Conservation (phyloP, 352 stramenopile species). For the Paralagenidium karlingii region DNA sequence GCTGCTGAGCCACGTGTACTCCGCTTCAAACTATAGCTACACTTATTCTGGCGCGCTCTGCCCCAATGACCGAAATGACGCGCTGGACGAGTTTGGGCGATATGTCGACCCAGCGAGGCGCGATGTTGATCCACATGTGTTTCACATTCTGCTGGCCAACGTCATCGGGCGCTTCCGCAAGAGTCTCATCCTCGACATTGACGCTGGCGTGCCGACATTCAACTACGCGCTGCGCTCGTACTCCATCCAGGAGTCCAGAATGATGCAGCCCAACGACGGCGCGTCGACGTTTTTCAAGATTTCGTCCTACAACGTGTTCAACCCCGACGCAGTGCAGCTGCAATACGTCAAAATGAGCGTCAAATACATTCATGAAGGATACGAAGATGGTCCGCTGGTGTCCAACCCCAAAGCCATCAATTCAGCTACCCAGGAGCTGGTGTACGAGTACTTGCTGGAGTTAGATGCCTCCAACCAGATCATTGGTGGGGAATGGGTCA, state of each 20-base stretch:
- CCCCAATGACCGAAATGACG: conserved; percentile 10
- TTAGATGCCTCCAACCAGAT: conserved; percentile 18
- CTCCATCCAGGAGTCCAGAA: conserved; percentile 14
- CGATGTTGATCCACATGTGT: conserved; percentile 34
- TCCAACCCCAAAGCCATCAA: conserved; percentile 11
- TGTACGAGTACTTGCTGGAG: conserved; percentile 31
- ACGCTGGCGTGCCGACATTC: conserved; percentile 21
- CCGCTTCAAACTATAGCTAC: conserved; percentile 27
- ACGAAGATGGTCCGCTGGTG: conserved; percentile 24
- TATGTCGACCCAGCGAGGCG: conserved; percentile 20
- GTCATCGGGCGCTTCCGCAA: conserved; percentile 20
- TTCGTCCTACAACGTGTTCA: conserved; percentile 38
- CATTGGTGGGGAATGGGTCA: conserved; percentile 28
- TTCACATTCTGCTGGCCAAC: conserved; percentile 33
- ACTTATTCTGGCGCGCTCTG: conserved; percentile 6
- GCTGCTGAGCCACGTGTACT: conserved; percentile 23
- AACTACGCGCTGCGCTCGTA: conserved; percentile 46
- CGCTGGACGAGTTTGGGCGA: conserved; percentile 28
- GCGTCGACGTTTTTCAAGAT: conserved; percentile 23
- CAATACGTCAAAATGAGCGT: conserved; percentile 27
- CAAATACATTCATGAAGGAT: conserved; percentile 26
- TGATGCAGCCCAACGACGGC: conserved; percentile 16
- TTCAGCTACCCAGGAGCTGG: conserved; percentile 11
- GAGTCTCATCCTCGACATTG: conserved; percentile 27
- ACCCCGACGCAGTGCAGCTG: conserved; percentile 20